These are phyloP conservation scores for Penicillium egyptiacum DNA, from an alignment of 495 filamentous ascomycete genomes.

Conservation along the genomic window DNA sequence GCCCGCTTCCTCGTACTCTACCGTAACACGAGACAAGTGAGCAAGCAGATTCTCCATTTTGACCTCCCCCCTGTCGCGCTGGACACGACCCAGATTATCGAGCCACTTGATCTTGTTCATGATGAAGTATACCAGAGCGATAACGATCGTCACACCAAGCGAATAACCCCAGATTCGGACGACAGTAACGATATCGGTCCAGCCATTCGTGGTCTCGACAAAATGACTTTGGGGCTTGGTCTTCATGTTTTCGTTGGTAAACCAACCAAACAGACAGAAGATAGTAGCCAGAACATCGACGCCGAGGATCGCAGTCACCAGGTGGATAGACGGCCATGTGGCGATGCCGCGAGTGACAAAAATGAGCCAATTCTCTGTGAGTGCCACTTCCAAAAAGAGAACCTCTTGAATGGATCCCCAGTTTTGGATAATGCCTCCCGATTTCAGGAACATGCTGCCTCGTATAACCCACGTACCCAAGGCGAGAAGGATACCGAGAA, in stretches of 20 bases:
- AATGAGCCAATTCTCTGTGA: conserved; percentile 77
- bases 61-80: conserved; percentile 65
- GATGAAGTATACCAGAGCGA: conserved; percentile 72
- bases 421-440: conserved; percentile 68
- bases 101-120: conserved; percentile 67
- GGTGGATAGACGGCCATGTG: conserved; percentile 66
- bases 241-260: conserved; percentile 52
- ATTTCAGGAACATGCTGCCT: conserved; percentile 62
- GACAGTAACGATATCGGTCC: conserved; percentile 72
- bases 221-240: conserved; percentile 42
- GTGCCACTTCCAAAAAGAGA: conserved; percentile 67
- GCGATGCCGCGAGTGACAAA: conserved; percentile 69
- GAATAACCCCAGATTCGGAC: conserved; percentile 77
- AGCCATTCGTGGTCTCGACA: conserved; percentile 56
- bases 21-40: conserved; percentile 64
- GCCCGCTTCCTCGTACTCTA: conserved; percentile 65
- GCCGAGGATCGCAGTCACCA: conserved; percentile 64
- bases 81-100: conserved; percentile 69
- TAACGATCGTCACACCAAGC: conserved; percentile 70
- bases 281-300: conserved; percentile 66
- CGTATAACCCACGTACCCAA: conserved; percentile 69
- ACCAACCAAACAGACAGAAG: conserved; percentile 73
- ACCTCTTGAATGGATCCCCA: conserved; percentile 69
- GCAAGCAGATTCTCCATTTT: conserved; percentile 74
- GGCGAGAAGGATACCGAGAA: conserved; percentile 64